phyloP scores from a whole-genome alignment of 2,329 filamentous ascomycete species.

The Fusarium incarnatum region DNA sequence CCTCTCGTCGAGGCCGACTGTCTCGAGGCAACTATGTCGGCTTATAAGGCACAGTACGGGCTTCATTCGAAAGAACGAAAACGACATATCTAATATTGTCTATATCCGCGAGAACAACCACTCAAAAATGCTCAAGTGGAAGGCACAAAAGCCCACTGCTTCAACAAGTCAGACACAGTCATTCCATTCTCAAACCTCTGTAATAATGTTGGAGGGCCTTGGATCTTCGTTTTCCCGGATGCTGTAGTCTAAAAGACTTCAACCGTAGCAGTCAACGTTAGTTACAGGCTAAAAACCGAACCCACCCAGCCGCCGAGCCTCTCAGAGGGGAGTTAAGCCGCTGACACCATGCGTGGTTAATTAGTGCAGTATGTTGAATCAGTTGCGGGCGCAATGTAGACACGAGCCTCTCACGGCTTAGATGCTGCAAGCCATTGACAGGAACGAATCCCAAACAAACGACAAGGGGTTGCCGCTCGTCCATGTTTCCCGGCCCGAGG shows the following conservation, averaged over 20 bases:
- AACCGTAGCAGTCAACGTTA: conserved; percentile 7
- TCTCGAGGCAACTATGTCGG: not conserved
- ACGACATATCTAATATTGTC: not conserved
- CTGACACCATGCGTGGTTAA: conserved; percentile 44
- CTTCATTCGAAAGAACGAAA: not conserved
- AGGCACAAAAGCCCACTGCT: not conserved
- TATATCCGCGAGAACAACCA: not conserved
- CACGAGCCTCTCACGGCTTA: conserved; percentile 40
- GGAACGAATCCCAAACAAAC: conserved; percentile 23
- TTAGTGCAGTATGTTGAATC: conserved; percentile 44
- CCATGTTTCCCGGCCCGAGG: conserved; percentile 31
- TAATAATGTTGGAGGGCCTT: conserved; percentile 17
- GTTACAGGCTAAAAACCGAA: conserved; percentile 32
- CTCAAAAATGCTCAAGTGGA: not conserved
- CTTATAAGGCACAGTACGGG: not conserved
- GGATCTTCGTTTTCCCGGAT: conserved; percentile 37
- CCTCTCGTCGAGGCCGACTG: not conserved
- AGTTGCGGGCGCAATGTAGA: conserved; percentile 46
- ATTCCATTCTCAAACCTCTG: not conserved
- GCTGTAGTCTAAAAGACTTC: not conserved
- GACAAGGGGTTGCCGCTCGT: conserved; percentile 28
- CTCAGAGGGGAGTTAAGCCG: conserved; percentile 34
- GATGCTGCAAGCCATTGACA: conserved; percentile 34
- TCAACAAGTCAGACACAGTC: not conserved
- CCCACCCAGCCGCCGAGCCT: conserved; percentile 19